Conservation (phyloP, 805 yeast species). For the Saccharomycopsis sp. region DNA sequence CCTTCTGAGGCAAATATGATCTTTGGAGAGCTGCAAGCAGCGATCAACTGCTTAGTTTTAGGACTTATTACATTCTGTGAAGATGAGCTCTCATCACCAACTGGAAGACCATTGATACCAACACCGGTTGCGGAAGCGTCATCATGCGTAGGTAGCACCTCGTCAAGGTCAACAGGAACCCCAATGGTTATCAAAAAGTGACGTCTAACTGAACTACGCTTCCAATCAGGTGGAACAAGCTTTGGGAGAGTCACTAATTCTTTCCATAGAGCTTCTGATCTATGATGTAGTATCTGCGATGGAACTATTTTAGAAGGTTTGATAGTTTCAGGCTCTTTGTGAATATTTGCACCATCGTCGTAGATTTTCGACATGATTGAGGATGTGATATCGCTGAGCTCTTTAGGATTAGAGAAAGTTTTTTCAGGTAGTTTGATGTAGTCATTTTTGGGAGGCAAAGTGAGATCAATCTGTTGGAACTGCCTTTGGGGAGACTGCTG, state of each 20-base stretch:
- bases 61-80: background rate
- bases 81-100: background rate
- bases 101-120: background rate
- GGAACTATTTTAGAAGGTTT: background rate
- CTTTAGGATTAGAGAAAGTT: slow-evolving; percentile 11
- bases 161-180: slow-evolving; percentile 67
- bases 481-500: slow-evolving; percentile 15
- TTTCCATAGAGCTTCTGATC: slow-evolving; percentile 37
- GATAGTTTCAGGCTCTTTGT: background rate
- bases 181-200: slow-evolving; percentile 59
- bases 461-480: slow-evolving; percentile 8
- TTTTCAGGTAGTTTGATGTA: slow-evolving; percentile 6
- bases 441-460: slow-evolving; percentile 3
- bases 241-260: slow-evolving; percentile 43
- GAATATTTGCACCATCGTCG: slow-evolving; percentile 5
- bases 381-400: slow-evolving; percentile 18
- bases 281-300: background rate
- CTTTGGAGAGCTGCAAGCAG: background rate
- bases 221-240: slow-evolving; percentile 62
- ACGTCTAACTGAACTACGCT: slow-evolving; percentile 55
- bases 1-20: background rate
- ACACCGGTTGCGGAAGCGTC: background rate
- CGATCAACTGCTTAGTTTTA: background rate
- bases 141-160: slow-evolving; percentile 30
- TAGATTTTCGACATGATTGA: slow-evolving; percentile 13